Conservation (phyloP, 345 rosid genomes). For the Lenwebbia sp. region DNA sequence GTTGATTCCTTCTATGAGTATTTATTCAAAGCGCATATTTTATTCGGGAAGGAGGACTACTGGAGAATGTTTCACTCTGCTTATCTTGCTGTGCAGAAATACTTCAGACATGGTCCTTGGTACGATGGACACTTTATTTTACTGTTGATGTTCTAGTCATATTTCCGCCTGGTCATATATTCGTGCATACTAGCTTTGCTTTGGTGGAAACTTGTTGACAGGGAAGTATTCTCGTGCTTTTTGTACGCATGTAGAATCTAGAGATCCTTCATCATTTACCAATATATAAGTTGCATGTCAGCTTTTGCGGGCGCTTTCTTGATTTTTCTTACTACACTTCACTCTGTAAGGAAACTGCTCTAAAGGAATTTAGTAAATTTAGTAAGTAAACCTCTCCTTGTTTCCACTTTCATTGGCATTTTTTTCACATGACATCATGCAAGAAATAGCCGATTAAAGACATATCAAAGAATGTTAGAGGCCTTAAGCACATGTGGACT, state of each 20-base stretch:
- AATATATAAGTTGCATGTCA: background rate
- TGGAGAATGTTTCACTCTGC: slow-evolving; percentile 97
- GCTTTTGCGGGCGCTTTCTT: background rate
- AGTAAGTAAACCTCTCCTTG: background rate
- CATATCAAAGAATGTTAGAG: background rate
- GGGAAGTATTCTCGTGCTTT: background rate
- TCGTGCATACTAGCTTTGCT: background rate
- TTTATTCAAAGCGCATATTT: slow-evolving; percentile 82
- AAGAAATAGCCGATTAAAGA: background rate
- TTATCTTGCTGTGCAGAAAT: slow-evolving; percentile 83
- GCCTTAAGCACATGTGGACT: background rate
- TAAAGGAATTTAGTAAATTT: background rate
- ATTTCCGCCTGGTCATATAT: background rate
- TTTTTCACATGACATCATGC: background rate
- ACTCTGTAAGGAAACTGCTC: background rate
- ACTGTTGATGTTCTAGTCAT: background rate
- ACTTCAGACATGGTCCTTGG: slow-evolving; percentile 95
- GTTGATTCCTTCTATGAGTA: slow-evolving; percentile 98
- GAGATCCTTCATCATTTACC: background rate
- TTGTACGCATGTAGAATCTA: background rate
- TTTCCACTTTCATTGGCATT: background rate
- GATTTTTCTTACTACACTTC: background rate
- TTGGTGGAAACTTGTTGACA: background rate
- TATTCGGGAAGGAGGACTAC: slow-evolving; percentile 90
- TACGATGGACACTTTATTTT: slow-evolving; percentile 12